These are phyloP conservation scores for Lomentospora prolificans DNA, from an alignment of 2,329 filamentous ascomycete genomes.

Conservation along the genomic window DNA sequence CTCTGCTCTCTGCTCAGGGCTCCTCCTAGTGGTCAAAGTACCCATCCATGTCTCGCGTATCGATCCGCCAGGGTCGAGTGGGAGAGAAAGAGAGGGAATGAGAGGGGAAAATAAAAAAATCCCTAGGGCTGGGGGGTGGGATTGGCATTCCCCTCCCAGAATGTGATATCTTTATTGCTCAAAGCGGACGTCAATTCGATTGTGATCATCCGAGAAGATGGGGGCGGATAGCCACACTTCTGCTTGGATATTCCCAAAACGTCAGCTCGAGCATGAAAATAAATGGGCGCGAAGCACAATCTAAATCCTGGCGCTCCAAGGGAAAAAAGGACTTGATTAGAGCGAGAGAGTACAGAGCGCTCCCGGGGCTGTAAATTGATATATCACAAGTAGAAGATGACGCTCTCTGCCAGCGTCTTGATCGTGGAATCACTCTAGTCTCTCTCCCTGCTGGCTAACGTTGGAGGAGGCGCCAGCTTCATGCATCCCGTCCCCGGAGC, in stretches of 20 bases:
- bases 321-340: too few species aligned
- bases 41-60: too few species aligned
- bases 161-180: neutral
- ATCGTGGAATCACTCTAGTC: neutral
- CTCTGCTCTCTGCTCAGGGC: neutral
- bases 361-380: neutral
- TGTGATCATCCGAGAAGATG: neutral
- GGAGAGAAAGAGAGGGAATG: too few species aligned
- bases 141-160: too few species aligned
- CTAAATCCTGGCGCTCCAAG: too few species aligned
- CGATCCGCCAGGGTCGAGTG: too few species aligned
- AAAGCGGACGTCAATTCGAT: neutral
- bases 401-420: neutral
- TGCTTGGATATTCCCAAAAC: neutral
- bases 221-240: neutral
- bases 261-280: neutral
- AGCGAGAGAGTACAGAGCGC: too few species aligned
- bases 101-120: neutral
- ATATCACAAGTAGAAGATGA: neutral
- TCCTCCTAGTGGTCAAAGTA: too few species aligned
- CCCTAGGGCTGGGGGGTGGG: neutral
- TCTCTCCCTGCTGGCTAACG: too few species aligned
- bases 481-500: neutral
- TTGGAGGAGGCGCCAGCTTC: neutral
- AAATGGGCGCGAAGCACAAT: too few species aligned